Evolutionary conservation across 345 rosid species (phyloP), one percentile per base, ranked within the genome.

Genomic region (Excoecaria agallocha): DNA sequence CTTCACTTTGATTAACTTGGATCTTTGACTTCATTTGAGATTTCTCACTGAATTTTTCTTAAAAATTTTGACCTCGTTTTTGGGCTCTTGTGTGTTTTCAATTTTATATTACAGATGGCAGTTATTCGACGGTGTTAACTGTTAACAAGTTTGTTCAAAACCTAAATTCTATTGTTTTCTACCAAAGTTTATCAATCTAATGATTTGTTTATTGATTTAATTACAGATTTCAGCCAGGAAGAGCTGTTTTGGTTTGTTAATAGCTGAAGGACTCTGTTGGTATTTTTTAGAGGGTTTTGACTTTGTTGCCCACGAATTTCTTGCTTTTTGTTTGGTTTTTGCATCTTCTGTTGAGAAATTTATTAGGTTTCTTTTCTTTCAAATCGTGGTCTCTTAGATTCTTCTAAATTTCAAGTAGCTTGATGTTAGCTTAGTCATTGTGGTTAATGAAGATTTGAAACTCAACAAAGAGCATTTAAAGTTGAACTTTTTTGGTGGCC

Each of bases 241-340:
- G 64, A 58, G 41, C 51, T 50, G 12, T 13, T 15, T 60, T 19
- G 39, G 70, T 70, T 65, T 52, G 55, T 71, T 15, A 13, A 52
- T 68, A 17, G 84, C 79, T 22, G 79, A 77, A 80, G 80, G 52
- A 24, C 48, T 82, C 61, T 69, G 54, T 51, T 86, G 78, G 81
- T 82, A 81, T 75, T 41, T 79, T 5, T 69, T 76, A 10, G 78
- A 56, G 38, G 73, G 73, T 58, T 24, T 80, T 49, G 83, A 80
- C 43, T 77, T 84, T 70, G 68, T 75, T 67, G 66, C 50, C 9
- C 76, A 73, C 19, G 76, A 81, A 43, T 64, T 81, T 46, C 68
- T 79, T 39, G 74, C 69, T 38, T 69, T 80, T 48, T 65, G 66
- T 66, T 49, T 75, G 55, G 69, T 63, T n/a, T n/a, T 74, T 59